These are phyloP conservation scores for Spathaspora girioi DNA, from an alignment of 805 yeast species.

Conservation along the genomic window DNA sequence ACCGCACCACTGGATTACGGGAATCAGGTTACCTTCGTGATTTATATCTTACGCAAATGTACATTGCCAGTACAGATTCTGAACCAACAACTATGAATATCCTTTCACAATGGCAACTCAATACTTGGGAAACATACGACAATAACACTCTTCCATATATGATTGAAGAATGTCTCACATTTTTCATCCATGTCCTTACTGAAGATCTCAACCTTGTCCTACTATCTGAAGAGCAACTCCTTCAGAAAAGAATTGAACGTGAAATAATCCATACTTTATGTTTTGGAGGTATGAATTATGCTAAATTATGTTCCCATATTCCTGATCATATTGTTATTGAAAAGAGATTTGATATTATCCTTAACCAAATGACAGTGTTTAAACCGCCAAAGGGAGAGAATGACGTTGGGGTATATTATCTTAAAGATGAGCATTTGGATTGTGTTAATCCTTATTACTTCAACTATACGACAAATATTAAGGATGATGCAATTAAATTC, in stretches of 20 bases:
- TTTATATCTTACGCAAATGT: conserved; percentile 66
- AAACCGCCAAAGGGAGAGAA: conserved; percentile 30
- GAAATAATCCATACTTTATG: conserved; percentile 86
- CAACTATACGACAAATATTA: conserved; percentile 70
- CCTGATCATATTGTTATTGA: conserved; percentile 77
- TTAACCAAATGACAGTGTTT: conserved; percentile 30
- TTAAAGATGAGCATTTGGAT: conserved; percentile 33
- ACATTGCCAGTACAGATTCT: conserved; percentile 48
- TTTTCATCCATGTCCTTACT: conserved; percentile 62
- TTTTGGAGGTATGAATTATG: conserved; percentile 66
- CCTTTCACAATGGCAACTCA: conserved; percentile 67
- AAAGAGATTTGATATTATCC: conserved; percentile 61
- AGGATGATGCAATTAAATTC: conserved; percentile 77
- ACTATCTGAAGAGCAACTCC: conserved; percentile 43
- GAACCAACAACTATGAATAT: conserved; percentile 54
- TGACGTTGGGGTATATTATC: conserved; percentile 33
- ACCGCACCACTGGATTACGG: conserved; percentile 71
- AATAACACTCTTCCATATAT: conserved; percentile 53
- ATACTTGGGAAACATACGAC: conserved; percentile 37
- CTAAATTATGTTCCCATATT: conserved; percentile 61
- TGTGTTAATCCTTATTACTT: conserved; percentile 65
- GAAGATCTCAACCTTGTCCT: conserved; percentile 62
- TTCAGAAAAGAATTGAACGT: conserved; percentile 48
- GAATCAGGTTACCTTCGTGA: conserved; percentile 84
- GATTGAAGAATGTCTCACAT: conserved; percentile 75